These are phyloP conservation scores for Sphagnum contortum DNA, from an alignment of 225 moss, liverwort and hornwort species.

Conservation along the genomic window DNA sequence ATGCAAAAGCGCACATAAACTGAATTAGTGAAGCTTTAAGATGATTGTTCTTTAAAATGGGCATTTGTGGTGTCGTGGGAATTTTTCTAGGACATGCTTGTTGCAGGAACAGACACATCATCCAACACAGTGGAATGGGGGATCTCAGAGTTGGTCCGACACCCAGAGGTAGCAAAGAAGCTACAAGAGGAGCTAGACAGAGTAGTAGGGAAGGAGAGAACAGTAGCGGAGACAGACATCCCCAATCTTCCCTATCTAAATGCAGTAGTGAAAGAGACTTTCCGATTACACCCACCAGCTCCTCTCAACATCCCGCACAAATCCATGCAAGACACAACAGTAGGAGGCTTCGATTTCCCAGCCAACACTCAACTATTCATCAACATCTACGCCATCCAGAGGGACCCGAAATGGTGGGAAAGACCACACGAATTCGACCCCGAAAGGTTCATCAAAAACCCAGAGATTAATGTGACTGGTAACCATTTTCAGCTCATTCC, in stretches of 20 bases:
- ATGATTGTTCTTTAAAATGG: no score
- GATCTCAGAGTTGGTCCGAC: no score
- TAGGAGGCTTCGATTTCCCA: slow-evolving; percentile 35
- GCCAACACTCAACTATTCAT: slow-evolving; percentile 23
- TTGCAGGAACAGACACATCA: no score
- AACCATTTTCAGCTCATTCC: slow-evolving; percentile 39
- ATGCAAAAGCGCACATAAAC: no score
- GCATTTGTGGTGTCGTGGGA: no score
- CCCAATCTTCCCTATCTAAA: slow-evolving; percentile 11
- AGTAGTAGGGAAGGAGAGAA: slow-evolving; percentile 12
- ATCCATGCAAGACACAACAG: slow-evolving; percentile 13
- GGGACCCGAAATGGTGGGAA: slow-evolving; percentile 29
- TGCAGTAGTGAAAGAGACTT: slow-evolving; percentile 19
- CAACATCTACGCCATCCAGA: slow-evolving; percentile 29
- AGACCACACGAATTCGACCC: slow-evolving; percentile 30
- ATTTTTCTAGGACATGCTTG: no score
- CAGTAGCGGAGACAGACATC: slow-evolving; percentile 19
- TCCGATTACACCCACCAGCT: slow-evolving; percentile 13
- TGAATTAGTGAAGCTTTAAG: no score
- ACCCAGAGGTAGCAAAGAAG: no score
- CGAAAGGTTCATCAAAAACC: slow-evolving; percentile 19
- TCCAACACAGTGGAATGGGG: no score
- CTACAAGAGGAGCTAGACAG: slow-evolving; percentile 10
- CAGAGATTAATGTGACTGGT: slow-evolving; percentile 12
- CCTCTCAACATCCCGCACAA: slow-evolving; percentile 29